phyloP scores from a whole-genome alignment of 2,329 filamentous ascomycete genomes.

The Penicillium sp. region DNA sequence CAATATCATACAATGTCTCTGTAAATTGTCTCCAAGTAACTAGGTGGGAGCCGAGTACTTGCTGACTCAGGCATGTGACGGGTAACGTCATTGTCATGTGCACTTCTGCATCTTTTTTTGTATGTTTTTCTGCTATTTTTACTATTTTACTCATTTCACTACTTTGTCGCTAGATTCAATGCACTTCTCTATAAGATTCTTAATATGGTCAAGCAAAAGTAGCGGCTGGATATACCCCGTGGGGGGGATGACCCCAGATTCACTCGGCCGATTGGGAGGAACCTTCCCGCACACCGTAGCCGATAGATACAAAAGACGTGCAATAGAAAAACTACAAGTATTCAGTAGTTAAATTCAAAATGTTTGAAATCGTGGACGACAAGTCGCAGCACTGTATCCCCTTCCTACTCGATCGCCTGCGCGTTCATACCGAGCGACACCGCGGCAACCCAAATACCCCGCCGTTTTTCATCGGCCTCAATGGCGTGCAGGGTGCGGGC shows the following conservation, averaged over 20 bases:
- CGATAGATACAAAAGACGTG: conserved; percentile 8
- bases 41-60: neutral
- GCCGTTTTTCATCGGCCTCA: conserved; percentile 79
- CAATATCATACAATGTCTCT: neutral
- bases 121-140: too few relatives aligned
- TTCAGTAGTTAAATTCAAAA: conserved; percentile 18
- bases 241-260: conserved; percentile 14
- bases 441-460: conserved; percentile 31
- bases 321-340: neutral
- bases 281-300: conserved; percentile 11
- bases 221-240: conserved; percentile 9
- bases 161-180: neutral
- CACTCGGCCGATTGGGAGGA: conserved; percentile 12
- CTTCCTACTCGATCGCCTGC: conserved; percentile 59
- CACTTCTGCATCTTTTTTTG: neutral
- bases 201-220: neutral
- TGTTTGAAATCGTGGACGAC: conserved; percentile 59
- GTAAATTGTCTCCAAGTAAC: too few relatives aligned
- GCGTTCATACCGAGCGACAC: conserved; percentile 42
- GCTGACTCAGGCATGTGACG: conserved; percentile 22
- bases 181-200: neutral
- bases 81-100: conserved; percentile 19
- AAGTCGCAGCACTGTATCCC: conserved; percentile 69
- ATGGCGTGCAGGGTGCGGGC: conserved; percentile 82
- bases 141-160: neutral